Evolutionary conservation across 2,329 filamentous ascomycete species (phyloP).

Genomic region (Cladosporium austrohemisphaericum): DNA sequence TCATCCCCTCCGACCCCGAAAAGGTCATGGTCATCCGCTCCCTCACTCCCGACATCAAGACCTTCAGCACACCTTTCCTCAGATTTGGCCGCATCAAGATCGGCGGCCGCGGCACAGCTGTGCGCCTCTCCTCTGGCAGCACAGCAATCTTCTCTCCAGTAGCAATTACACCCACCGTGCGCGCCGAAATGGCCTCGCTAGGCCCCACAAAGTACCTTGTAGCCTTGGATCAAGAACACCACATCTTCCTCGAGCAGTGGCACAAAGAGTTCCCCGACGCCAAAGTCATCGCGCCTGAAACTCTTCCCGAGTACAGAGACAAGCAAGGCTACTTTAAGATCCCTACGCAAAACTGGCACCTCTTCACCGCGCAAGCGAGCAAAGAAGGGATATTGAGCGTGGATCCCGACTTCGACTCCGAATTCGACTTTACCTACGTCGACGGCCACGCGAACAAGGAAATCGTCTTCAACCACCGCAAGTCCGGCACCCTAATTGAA

Average conservation of each 20-base stretch:
- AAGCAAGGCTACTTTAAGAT: slow-evolving; percentile 35
- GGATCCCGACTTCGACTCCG: slow-evolving; percentile 73
- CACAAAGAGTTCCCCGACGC: slow-evolving; percentile 72
- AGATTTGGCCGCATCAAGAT: slow-evolving; percentile 77
- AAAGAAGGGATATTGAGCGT: slow-evolving; percentile 46
- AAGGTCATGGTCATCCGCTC: slow-evolving; percentile 88
- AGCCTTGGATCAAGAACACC: slow-evolving; percentile 87
- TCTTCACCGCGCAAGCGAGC: slow-evolving; percentile 48
- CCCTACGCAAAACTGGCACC: slow-evolving; percentile 39
- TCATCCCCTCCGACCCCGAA: slow-evolving; percentile 61
- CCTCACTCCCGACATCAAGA: slow-evolving; percentile 73
- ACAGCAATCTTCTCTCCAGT: slow-evolving; percentile 92
- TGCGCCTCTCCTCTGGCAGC: slow-evolving; percentile 70
- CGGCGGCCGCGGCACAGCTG: slow-evolving; percentile 82
- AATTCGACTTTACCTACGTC: slow-evolving; percentile 83
- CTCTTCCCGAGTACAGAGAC: slow-evolving; percentile 75
- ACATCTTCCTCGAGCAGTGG: slow-evolving; percentile 90
- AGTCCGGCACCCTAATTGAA: slow-evolving; percentile 73
- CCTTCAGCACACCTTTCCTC: slow-evolving; percentile 76
- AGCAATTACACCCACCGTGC: slow-evolving; percentile 72
- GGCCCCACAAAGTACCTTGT: slow-evolving; percentile 77
- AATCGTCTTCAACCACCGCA: slow-evolving; percentile 80
- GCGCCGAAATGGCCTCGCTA: slow-evolving; percentile 55
- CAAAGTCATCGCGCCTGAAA: slow-evolving; percentile 76
- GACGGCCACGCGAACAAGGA: slow-evolving; percentile 79